Conservation (phyloP, 148 eudicot genomes). For the Rhododendron molle region DNA sequence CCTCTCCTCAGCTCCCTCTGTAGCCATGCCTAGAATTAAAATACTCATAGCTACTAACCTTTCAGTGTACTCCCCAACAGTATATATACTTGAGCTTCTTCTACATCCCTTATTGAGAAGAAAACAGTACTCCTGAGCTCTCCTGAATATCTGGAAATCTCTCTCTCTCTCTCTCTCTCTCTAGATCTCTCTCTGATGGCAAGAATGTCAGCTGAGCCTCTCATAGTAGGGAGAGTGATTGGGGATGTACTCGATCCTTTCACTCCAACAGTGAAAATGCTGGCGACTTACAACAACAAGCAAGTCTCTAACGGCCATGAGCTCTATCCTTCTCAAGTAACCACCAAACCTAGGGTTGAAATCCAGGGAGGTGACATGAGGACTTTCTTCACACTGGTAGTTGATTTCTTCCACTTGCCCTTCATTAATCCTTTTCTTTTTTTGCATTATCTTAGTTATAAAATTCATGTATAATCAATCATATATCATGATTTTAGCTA, state of each 20-base stretch:
- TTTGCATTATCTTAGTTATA: background rate
- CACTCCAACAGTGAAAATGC: slow-evolving; percentile 47
- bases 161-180: background rate
- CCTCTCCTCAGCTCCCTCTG: background rate
- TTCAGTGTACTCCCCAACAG: background rate
- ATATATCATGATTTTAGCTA: background rate
- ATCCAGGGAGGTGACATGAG: slow-evolving; percentile 59
- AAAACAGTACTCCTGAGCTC: background rate
- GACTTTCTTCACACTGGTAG: slow-evolving; percentile 76
- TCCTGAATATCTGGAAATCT: background rate
- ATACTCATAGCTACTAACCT: background rate
- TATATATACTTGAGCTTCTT: background rate
- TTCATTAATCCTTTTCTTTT: background rate
- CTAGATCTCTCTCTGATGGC: slow-evolving; percentile 28
- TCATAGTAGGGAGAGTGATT: slow-evolving; percentile 63
- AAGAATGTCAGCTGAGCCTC: slow-evolving; percentile 42
- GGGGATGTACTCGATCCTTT: slow-evolving; percentile 82
- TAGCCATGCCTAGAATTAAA: background rate
- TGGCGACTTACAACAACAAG: slow-evolving; percentile 38
- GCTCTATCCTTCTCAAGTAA: slow-evolving; percentile 56
- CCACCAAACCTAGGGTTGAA: slow-evolving; percentile 53
- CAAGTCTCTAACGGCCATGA: slow-evolving; percentile 77
- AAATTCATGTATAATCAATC: background rate
- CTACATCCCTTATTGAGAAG: background rate
- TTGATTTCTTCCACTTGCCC: background rate